Evolutionary conservation across 2,329 filamentous ascomycete genomes (phyloP), one percentile per base, ranked within the genome.

Genomic region (Xylaria sp.): DNA sequence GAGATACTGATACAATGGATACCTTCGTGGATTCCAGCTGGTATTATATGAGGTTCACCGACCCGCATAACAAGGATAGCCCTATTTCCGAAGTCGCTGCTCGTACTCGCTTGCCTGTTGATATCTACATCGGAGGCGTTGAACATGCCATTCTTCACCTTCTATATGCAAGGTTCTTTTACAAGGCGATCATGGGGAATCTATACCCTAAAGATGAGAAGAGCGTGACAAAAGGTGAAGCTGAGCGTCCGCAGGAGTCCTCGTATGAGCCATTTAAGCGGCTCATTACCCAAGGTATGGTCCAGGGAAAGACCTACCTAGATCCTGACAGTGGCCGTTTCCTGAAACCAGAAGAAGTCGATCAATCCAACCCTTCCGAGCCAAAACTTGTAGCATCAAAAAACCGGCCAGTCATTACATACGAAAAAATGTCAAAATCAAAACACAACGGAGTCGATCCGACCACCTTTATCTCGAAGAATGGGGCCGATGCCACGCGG

Each of bases 21-120:
- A 97, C 94, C 0, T 97, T 97, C 81, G 94, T 97, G 69, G 94
- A 97, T 81, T 97, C 93, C 1, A 97, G 93, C 63, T 97, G 94
- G 94, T 97, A 97, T 79, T 97, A 91, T 76, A 89, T 94, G 81
- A 88, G 93, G 13, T 97, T 93, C 74, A 81, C 90, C 32, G 93
- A 97, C 74, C 84, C 92, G 0, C 83, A 89, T 21, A 94, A 96
- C 72, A 72, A 83, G 16, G 76, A 85, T 1, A 78, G 82, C 16
- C 89, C 89, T 0, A 90, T 97, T 71, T 89, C 88, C 0, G 81
- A 88, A n/a, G 81, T 84, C 21, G 84, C 84, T 12, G 87, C 88
- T 13, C 83, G 86, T 69, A 76, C 77, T 6, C 82, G 83, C 18
- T 85, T 96, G 53, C 93, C 93, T 0, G 93, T 97, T 0, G 93